A percentile compares a stretch with the other conserved stretches of the same genome.
phyloP scores from a whole-genome alignment of 169 alveolate species.

The Plasmodium ovale region DNA sequence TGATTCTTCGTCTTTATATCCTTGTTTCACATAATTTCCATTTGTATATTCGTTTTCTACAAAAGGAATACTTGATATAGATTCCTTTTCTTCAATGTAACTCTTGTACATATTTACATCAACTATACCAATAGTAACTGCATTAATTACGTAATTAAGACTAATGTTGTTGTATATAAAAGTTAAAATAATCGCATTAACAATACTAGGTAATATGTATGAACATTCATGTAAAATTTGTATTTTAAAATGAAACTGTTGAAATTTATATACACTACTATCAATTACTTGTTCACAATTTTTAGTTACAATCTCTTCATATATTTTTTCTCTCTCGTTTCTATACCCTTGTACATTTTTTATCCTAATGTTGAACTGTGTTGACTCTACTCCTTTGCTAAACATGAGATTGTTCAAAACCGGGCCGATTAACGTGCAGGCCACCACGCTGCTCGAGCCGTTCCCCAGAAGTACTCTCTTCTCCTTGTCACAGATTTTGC shows the following conservation, averaged over 20 bases:
- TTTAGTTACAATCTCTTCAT: conserved; percentile 34
- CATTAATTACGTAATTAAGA: conserved; percentile 30
- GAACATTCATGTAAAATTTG: conserved; percentile 44
- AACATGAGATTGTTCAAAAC: conserved; percentile 12
- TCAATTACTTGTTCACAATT: conserved; percentile 42
- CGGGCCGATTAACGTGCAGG: conserved; percentile 45
- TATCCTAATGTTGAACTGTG: conserved; percentile 24
- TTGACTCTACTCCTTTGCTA: conserved; percentile 19
- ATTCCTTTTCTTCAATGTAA: background rate
- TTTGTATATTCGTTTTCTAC: background rate
- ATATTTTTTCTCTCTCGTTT: conserved; percentile 30
- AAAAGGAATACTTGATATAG: background rate
- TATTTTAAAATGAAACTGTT: conserved; percentile 15
- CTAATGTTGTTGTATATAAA: conserved; percentile 47
- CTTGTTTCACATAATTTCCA: background rate
- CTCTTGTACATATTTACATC: conserved; percentile 8
- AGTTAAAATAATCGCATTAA: conserved; percentile 26
- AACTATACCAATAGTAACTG: conserved; percentile 37
- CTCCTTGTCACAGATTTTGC: background rate
- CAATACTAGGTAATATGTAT: conserved; percentile 40
- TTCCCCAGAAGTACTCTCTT: conserved; percentile 32
- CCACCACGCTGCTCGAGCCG: conserved; percentile 43
- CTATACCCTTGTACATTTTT: conserved; percentile 61
- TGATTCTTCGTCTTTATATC: background rate
- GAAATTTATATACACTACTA: conserved; percentile 30